Base-by-base conservation (phyloP, 352 stramenopile species). In the Pythium brachiatum region DNA sequence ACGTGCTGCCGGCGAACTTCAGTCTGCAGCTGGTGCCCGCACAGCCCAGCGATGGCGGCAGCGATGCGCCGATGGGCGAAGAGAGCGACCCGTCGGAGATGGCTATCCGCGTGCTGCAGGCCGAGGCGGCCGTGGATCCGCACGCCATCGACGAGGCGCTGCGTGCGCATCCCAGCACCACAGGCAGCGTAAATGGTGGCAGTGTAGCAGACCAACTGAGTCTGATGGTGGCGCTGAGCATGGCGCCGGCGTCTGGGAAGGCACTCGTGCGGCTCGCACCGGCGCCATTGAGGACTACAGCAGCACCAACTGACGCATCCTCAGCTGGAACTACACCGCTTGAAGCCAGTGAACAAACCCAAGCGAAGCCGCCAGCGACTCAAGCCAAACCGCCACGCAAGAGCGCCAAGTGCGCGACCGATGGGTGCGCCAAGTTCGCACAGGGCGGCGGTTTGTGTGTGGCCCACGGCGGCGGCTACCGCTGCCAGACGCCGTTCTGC, bases 401-500 rank as follows among this genome's bases (percentile, higher is more conserved):
- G 8, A 44, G 26, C 8, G 54, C 55, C 26, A 64, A 78, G 27
- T 93, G 82, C 62, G 69, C 75, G 41, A 76, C 78, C 29, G 65
- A 75, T 9, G 64, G 64, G 18, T 90, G 82, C 62, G 50, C 66
- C 43, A 89, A 90, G 60, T 81, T 83, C 47, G 74, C 75, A 1
- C 84, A 92, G 58, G 80, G 70, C 11, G 80, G 82, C 57, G 80
- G 81, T 0, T 64, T 89, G 5, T 92, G 83, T 36, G 79, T 92
- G 52, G 61, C 62, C 23, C 83, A 92, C 59, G 82, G 82, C 8
- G 82, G 81, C 5, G 82, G 82, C 25, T 83, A 88, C 55, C 78
- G 79, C 54, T 94, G 85, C 59, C 78, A 90, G 53, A 86, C 79
- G 27, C 74, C 80, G 7, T 88, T 86, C 43, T 94, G 85, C 43